Conservation (phyloP, 176 grass and related monocot genomes). For the Canna indica region DNA sequence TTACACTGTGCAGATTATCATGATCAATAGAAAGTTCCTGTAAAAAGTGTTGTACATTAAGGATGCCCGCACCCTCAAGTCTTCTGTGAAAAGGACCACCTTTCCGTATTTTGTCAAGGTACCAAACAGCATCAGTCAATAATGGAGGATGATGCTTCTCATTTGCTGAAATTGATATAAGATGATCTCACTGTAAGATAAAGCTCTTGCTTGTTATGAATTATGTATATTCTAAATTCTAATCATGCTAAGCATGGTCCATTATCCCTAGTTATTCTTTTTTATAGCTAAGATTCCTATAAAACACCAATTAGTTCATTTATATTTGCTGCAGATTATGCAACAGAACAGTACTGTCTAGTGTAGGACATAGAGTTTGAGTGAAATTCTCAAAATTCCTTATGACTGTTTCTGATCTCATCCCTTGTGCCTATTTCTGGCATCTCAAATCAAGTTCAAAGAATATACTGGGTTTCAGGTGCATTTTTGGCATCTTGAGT, state of each 20-base stretch:
- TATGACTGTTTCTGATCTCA: too few relatives aligned
- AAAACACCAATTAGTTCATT: too few relatives aligned
- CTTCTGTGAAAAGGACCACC: background rate
- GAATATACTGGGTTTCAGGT: too few relatives aligned
- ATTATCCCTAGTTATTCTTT: background rate
- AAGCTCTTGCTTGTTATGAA: background rate
- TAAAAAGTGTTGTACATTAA: background rate
- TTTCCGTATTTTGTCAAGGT: constrained; percentile 8
- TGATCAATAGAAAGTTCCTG: background rate
- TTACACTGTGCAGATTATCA: constrained; percentile 2
- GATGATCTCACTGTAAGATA: background rate
- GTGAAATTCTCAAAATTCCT: too few relatives aligned
- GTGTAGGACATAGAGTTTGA: too few relatives aligned
- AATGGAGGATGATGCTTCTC: constrained; percentile 12
- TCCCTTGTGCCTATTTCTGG: too few relatives aligned
- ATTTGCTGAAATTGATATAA: background rate
- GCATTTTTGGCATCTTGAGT: too few relatives aligned
- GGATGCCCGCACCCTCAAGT: background rate
- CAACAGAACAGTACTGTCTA: too few relatives aligned
- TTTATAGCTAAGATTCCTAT: too few relatives aligned
- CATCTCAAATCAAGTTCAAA: too few relatives aligned
- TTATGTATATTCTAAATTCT: background rate
- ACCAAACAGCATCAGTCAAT: constrained; percentile 1
- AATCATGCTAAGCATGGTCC: background rate
- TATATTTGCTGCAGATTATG: too few relatives aligned